Conservation (phyloP, 2,329 filamentous ascomycete genomes). For the Corinectria fuckeliana region DNA sequence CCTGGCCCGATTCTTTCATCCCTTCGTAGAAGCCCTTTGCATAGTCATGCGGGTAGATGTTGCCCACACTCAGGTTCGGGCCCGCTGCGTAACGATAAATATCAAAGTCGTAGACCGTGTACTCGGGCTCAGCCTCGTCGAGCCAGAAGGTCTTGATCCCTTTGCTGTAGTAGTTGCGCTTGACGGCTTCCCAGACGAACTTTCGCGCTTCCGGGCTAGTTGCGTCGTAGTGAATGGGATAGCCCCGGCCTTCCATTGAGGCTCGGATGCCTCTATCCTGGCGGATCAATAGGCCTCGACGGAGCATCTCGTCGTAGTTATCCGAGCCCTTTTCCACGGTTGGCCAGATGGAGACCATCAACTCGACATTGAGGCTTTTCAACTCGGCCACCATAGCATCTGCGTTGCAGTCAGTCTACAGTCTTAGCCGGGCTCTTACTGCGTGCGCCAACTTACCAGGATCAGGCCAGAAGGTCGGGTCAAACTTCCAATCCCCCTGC, state of each 20-base stretch:
- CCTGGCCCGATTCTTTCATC: constrained; percentile 56
- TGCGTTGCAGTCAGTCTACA: neutral
- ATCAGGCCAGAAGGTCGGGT: constrained; percentile 69
- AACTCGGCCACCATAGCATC: constrained; percentile 70
- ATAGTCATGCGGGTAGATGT: constrained; percentile 66
- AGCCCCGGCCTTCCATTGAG: constrained; percentile 64
- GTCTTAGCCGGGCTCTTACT: neutral
- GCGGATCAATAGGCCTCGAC: constrained; percentile 65
- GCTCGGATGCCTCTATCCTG: constrained; percentile 65
- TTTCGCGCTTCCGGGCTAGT: constrained; percentile 65
- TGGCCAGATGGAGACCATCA: constrained; percentile 75
- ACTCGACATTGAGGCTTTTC: constrained; percentile 62
- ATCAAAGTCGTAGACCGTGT: constrained; percentile 69
- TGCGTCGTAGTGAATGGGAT: constrained; percentile 67
- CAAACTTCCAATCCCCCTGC: constrained; percentile 73
- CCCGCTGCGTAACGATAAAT: constrained; percentile 57
- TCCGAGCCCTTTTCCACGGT: constrained; percentile 65
- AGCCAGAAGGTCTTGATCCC: constrained; percentile 73
- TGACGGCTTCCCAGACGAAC: constrained; percentile 66
- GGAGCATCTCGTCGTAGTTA: constrained; percentile 68
- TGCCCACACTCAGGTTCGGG: constrained; percentile 54
- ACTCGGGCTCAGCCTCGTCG: constrained; percentile 73
- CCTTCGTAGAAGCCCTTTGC: constrained; percentile 67
- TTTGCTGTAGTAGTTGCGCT: constrained; percentile 65
- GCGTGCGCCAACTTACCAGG: constrained; percentile 53